A percentile compares a stretch with the other conserved stretches of the same genome.
These are phyloP conservation scores for Musa acuminata DNA, from an alignment of 176 grass and related monocot species.

Conservation along the genomic window DNA sequence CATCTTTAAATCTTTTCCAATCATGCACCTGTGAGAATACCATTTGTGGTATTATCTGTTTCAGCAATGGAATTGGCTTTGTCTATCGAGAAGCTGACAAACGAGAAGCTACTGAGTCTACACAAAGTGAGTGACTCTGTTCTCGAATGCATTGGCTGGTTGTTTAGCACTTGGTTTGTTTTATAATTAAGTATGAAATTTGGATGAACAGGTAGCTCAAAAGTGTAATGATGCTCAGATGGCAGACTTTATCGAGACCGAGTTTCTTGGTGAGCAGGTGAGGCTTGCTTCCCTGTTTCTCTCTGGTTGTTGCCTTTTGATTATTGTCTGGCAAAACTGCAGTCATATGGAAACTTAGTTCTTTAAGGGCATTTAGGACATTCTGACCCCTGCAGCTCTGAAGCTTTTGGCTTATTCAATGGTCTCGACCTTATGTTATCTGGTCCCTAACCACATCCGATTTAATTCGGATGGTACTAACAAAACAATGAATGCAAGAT, in stretches of 20 bases:
- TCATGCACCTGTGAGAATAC: not conserved
- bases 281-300: not conserved
- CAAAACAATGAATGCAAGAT: too few species aligned
- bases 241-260: slow-evolving; percentile 61
- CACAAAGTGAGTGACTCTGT: slow-evolving; percentile 45
- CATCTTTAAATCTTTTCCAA: not conserved
- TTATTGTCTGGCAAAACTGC: too few species aligned
- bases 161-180: not conserved
- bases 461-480: too few species aligned
- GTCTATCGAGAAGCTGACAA: slow-evolving; percentile 65
- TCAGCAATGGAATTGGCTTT: slow-evolving; percentile 94
- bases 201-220: slow-evolving; percentile 54
- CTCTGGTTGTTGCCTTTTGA: not conserved
- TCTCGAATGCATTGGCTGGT: not conserved
- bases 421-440: too few species aligned
- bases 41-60: not conserved
- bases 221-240: slow-evolving; percentile 69
- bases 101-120: slow-evolving; percentile 72
- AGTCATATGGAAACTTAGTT: too few species aligned
- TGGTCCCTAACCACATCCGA: too few species aligned
- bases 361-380: too few species aligned
- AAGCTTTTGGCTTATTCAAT: too few species aligned
- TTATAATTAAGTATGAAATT: not conserved
- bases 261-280: slow-evolving; percentile 84
- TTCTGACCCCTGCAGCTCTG: too few species aligned